Conservation (phyloP, 192 early-diverging fungal genomes). For the Coemansia furcata region DNA sequence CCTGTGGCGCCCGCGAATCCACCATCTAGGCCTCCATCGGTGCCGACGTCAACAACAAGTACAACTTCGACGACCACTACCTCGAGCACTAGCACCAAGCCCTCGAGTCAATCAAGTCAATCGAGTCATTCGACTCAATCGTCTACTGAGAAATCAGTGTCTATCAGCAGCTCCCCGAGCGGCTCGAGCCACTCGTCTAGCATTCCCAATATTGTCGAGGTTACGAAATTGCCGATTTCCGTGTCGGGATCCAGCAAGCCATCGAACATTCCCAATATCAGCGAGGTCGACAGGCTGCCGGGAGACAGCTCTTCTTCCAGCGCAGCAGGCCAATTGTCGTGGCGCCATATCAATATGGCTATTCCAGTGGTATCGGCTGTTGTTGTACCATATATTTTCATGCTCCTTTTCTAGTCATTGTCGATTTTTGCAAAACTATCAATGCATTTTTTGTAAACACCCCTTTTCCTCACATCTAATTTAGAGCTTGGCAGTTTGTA, state of each 20-base stretch:
- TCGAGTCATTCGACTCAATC: not conserved
- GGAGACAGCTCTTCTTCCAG: not conserved
- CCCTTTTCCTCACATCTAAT: too few relatives aligned
- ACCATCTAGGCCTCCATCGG: not conserved
- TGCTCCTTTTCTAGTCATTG: not conserved
- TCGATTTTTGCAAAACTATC: not conserved
- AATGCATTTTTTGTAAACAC: not conserved
- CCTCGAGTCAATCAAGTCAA: not conserved
- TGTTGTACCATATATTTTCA: not conserved
- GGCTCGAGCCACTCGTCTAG: not conserved
- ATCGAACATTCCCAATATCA: not conserved
- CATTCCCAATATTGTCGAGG: not conserved
- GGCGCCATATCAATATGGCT: not conserved
- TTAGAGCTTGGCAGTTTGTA: constrained; percentile 21
- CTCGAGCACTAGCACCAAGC: not conserved
- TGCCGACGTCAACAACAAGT: not conserved
- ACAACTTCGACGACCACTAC: not conserved
- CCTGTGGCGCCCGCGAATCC: not conserved
- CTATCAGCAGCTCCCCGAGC: not conserved
- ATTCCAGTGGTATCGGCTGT: not conserved
- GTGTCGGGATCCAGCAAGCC: not conserved
- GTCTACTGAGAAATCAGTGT: not conserved
- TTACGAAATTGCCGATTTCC: not conserved
- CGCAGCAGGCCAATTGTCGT: not conserved
- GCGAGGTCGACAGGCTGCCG: not conserved